phyloP scores from a whole-genome alignment of 495 filamentous ascomycete genomes.

The Neohortaea acidophila region DNA sequence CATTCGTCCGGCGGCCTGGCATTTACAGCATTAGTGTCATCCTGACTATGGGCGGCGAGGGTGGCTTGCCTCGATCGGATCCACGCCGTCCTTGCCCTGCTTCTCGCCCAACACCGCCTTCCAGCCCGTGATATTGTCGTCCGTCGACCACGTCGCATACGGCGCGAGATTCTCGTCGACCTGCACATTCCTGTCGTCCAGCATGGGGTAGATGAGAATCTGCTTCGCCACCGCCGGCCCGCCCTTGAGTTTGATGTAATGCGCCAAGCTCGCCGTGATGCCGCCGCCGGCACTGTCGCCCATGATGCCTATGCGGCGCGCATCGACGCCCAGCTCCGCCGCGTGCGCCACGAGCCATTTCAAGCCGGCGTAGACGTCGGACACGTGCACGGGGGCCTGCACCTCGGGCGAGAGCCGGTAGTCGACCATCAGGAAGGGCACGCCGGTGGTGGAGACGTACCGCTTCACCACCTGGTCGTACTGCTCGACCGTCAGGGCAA shows the following conservation, averaged over 20 bases:
- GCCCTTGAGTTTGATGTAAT: slow-evolving; percentile 18
- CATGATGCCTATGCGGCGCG: slow-evolving; percentile 16
- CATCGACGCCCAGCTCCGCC: slow-evolving; percentile 20
- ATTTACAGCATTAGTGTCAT: too few species aligned
- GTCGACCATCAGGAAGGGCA: slow-evolving; percentile 25
- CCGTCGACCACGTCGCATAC: slow-evolving; percentile 4
- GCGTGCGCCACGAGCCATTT: slow-evolving; percentile 18
- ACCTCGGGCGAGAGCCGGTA: slow-evolving; percentile 24
- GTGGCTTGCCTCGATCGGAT: slow-evolving; percentile 3
- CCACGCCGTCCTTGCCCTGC: slow-evolving; percentile 1
- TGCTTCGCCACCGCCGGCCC: slow-evolving; percentile 32
- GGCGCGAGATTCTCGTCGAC: slow-evolving; percentile 5
- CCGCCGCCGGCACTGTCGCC: slow-evolving; percentile 22
- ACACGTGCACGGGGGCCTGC: slow-evolving; percentile 13
- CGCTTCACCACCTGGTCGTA: slow-evolving; percentile 9
- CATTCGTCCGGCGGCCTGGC: slow-evolving; percentile 7
- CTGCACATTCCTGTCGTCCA: slow-evolving; percentile 27
- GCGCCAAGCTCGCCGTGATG: slow-evolving; percentile 18
- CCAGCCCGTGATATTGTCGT: slow-evolving; percentile 14
- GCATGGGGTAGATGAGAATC: slow-evolving; percentile 36
- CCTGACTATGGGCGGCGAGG: too few species aligned
- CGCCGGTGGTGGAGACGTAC: slow-evolving; percentile 11
- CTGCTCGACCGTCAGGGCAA: slow-evolving; percentile 2
- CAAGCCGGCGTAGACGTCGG: slow-evolving; percentile 23
- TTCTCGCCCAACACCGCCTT: slow-evolving; percentile 9